A percentile compares a stretch with the other conserved stretches of the same genome.
These are phyloP conservation scores for Colletotrichum lentis DNA, from an alignment of 2,329 filamentous ascomycete genomes.

Conservation along the genomic window DNA sequence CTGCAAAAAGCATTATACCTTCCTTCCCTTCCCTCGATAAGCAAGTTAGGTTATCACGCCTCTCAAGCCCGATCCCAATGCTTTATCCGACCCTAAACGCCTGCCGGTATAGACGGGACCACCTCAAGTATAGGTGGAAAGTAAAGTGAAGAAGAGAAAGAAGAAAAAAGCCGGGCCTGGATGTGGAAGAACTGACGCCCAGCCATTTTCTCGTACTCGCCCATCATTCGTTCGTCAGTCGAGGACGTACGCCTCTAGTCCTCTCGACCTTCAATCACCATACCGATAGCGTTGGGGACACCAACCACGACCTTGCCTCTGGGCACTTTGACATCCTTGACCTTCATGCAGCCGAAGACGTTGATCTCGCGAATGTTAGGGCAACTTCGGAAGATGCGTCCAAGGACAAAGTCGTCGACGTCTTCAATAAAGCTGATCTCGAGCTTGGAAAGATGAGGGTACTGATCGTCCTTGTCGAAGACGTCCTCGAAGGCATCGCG, in stretches of 20 bases:
- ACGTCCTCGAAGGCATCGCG: slow-evolving; percentile 75
- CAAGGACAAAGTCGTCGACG: slow-evolving; percentile 71
- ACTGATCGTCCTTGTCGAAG: slow-evolving; percentile 69
- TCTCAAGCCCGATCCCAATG: neutral
- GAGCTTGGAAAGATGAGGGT: slow-evolving; percentile 73
- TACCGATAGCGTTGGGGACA: slow-evolving; percentile 66
- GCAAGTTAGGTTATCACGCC: neutral
- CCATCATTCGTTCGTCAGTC: neutral
- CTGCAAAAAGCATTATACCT: neutral
- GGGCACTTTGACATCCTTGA: slow-evolving; percentile 61
- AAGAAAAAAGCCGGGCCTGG: neutral
- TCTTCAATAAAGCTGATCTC: slow-evolving; percentile 80
- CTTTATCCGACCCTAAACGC: neutral
- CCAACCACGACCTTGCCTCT: slow-evolving; percentile 65
- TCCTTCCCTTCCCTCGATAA: neutral
- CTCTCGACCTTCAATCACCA: slow-evolving; percentile 63
- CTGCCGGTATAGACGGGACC: neutral
- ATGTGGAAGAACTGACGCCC: neutral
- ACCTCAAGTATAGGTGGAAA: neutral
- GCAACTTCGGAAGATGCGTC: slow-evolving; percentile 69
- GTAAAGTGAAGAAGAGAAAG: neutral
- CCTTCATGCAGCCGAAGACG: slow-evolving; percentile 72
- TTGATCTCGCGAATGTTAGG: slow-evolving; percentile 67
- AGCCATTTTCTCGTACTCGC: neutral
- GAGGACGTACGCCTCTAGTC: neutral